phyloP scores from a whole-genome alignment of 148 eudicot genomes.

The Pouteria glomerata region DNA sequence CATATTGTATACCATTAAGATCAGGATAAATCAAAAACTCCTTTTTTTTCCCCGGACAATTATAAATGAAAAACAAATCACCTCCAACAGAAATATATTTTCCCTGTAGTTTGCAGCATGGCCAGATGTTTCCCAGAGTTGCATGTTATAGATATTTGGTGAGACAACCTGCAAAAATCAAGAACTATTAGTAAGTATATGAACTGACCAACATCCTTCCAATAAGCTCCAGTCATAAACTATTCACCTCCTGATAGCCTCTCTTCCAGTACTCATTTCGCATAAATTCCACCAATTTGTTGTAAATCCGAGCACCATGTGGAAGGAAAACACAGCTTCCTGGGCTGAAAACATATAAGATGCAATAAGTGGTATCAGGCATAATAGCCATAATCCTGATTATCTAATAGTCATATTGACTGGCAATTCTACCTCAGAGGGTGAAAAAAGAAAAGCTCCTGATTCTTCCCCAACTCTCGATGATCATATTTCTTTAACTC shows the following conservation, averaged over 20 bases:
- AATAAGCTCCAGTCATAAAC: background rate
- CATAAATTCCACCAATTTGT: constrained; percentile 81
- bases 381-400: background rate
- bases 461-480: constrained; percentile 74
- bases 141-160: constrained; percentile 95
- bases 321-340: constrained; percentile 98
- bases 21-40: too few relatives aligned
- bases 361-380: background rate
- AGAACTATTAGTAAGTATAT: background rate
- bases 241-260: constrained; percentile 83
- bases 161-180: constrained; percentile 57
- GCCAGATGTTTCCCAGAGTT: constrained; percentile 97
- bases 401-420: too few relatives aligned
- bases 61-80: constrained; percentile 23
- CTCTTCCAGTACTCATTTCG: constrained; percentile 70
- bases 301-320: constrained; percentile 86
- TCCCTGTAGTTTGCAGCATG: constrained; percentile 97
- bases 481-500: constrained; percentile 98
- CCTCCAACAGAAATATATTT: constrained; percentile 97
- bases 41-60: too few relatives aligned
- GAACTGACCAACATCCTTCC: background rate
- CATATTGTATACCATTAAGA: too few relatives aligned
- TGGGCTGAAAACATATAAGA: constrained; percentile 59
- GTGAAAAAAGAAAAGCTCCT: constrained; percentile 94
- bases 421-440: constrained; percentile 68